Percentiles rank a stretch among this genome's conserved stretches.
Conservation (phyloP, 2,329 filamentous ascomycete species). For the Fusarium piperis region DNA sequence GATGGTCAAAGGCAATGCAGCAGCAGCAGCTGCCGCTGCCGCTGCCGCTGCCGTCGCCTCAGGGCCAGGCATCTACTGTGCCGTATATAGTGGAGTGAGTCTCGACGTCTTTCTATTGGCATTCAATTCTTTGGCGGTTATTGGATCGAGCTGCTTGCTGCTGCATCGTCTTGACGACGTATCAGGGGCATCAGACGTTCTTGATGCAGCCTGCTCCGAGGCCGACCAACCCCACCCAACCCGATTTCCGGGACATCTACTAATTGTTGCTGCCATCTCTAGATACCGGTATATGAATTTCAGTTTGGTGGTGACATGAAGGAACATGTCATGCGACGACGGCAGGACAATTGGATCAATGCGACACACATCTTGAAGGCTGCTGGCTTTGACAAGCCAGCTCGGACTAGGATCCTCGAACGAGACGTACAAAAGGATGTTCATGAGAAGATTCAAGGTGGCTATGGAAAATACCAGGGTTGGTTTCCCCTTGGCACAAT, state of each 20-base stretch:
- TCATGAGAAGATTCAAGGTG: conserved; percentile 98
- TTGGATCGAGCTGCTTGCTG: background rate
- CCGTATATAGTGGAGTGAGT: conserved; percentile 75
- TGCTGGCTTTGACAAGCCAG: conserved; percentile 96
- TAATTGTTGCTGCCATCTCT: conserved; percentile 24
- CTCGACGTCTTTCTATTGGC: conserved; percentile 8
- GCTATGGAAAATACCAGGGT: conserved; percentile 99
- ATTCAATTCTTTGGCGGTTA: background rate
- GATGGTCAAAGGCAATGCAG: conserved; percentile 59
- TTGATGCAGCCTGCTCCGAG: background rate
- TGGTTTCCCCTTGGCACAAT: conserved; percentile 23
- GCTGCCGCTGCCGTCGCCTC: conserved; percentile 39
- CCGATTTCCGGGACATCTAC: background rate
- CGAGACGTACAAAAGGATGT: conserved; percentile 95
- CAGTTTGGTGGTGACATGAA: conserved; percentile 82
- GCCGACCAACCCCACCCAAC: background rate
- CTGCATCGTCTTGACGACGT: background rate
- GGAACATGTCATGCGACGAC: conserved; percentile 94
- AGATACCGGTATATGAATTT: conserved; percentile 96
- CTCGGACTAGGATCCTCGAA: conserved; percentile 92
- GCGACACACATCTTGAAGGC: conserved; percentile 99
- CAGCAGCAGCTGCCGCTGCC: too few species aligned
- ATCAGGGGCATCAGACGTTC: conserved; percentile 4
- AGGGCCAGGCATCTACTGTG: conserved; percentile 69
- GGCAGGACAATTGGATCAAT: conserved; percentile 97